These are phyloP conservation scores for Sclerotinia glacialis DNA, from an alignment of 2,329 filamentous ascomycete genomes.

Conservation along the genomic window DNA sequence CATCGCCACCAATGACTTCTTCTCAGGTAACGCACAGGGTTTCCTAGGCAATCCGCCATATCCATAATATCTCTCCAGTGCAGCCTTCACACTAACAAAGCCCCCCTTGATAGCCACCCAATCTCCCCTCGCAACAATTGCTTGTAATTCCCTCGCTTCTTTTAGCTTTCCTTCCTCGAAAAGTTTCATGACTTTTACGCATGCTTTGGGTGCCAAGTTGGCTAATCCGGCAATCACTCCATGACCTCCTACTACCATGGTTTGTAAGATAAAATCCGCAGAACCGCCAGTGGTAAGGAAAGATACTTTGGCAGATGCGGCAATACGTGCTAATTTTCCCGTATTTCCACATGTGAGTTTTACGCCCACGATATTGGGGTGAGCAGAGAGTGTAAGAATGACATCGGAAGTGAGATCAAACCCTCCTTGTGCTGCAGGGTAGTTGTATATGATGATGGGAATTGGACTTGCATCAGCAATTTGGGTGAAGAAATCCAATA, in stretches of 20 bases:
- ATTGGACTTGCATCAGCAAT: slow-evolving; percentile 42
- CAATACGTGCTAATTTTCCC: slow-evolving; percentile 46
- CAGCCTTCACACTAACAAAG: slow-evolving; percentile 64
- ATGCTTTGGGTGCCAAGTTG: slow-evolving; percentile 42
- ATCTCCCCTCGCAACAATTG: slow-evolving; percentile 59
- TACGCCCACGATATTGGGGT: slow-evolving; percentile 41
- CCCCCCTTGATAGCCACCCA: slow-evolving; percentile 65
- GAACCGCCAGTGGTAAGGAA: slow-evolving; percentile 13
- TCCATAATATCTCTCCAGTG: slow-evolving; percentile 55
- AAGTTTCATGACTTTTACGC: slow-evolving; percentile 56
- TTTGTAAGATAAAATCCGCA: slow-evolving; percentile 17
- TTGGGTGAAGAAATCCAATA: slow-evolving; percentile 54
- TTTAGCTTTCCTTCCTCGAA: slow-evolving; percentile 54
- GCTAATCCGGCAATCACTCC: slow-evolving; percentile 19
- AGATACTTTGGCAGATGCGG: slow-evolving; percentile 25
- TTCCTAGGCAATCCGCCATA: slow-evolving; percentile 60
- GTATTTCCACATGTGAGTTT: slow-evolving; percentile 43
- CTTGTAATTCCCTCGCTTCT: slow-evolving; percentile 60
- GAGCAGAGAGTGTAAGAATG: slow-evolving; percentile 37
- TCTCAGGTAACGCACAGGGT: slow-evolving; percentile 41
- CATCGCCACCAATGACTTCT: neutral
- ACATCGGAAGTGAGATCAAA: slow-evolving; percentile 46
- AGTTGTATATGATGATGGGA: slow-evolving; percentile 49
- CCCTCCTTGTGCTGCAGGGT: slow-evolving; percentile 45
- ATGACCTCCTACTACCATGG: slow-evolving; percentile 15